Evolutionary conservation across 2,329 filamentous ascomycete genomes (phyloP).

Genomic region (Ceratocystis papillata): DNA sequence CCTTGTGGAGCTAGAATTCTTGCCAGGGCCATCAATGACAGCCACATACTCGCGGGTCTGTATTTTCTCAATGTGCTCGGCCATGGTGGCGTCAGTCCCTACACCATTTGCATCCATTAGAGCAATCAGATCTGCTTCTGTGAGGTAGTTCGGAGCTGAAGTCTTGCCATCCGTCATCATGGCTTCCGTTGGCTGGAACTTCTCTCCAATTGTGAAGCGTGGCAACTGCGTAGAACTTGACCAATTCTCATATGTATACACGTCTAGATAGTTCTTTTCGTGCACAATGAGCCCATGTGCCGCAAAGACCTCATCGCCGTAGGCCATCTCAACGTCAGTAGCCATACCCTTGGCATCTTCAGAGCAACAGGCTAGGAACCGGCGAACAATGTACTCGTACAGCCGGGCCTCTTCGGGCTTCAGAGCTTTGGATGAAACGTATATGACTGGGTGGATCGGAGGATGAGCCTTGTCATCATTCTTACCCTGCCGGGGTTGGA

Average conservation of each 20-base stretch:
- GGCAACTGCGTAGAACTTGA: conserved; percentile 76
- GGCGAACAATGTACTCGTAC: conserved; percentile 84
- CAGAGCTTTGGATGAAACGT: conserved; percentile 54
- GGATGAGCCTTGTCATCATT: conserved; percentile 97
- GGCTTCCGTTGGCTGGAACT: conserved; percentile 78
- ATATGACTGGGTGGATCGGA: conserved; percentile 92
- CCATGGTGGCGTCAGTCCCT: conserved; percentile 97
- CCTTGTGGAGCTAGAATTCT: conserved; percentile 28
- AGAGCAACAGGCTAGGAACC: conserved; percentile 91
- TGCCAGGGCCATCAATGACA: conserved; percentile 41
- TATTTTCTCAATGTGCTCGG: conserved; percentile 94
- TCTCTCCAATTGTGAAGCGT: conserved; percentile 65
- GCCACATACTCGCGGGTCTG: conserved; percentile 80
- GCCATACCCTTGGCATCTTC: conserved; percentile 81
- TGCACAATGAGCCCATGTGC: conserved; percentile 75
- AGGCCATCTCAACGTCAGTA: conserved; percentile 74
- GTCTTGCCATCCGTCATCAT: conserved; percentile 89
- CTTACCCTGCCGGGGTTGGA: conserved; percentile 67
- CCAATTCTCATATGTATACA: conserved; percentile 96
- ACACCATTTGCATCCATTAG: conserved; percentile 99
- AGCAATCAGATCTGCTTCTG: conserved; percentile 87
- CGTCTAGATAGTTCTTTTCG: conserved; percentile 84
- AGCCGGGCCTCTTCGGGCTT: conserved; percentile 61
- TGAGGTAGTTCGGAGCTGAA: conserved; percentile 70
- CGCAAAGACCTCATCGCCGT: conserved; percentile 72